Percentiles rank a stretch among this genome's conserved stretches.
Conservation (phyloP, 495 filamentous ascomycete genomes). For the Pseudoneurospora amorphoporcata region DNA sequence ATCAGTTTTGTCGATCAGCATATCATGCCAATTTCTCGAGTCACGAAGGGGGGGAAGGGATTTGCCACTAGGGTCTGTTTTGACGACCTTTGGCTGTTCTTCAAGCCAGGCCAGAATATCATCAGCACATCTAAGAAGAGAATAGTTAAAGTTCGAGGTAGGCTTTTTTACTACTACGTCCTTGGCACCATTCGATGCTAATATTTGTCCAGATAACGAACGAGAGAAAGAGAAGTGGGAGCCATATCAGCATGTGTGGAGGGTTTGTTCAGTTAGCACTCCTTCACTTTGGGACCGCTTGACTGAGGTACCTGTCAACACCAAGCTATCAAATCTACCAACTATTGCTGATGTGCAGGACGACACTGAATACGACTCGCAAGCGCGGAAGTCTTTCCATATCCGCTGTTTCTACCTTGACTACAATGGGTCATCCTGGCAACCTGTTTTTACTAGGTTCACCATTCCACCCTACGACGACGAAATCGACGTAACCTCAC, state of each 20-base stretch:
- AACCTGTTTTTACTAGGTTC: not conserved
- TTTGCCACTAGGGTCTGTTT: slow-evolving; percentile 16
- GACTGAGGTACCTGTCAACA: too few relatives aligned
- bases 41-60: too few relatives aligned
- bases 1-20: slow-evolving; percentile 27
- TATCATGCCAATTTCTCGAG: slow-evolving; percentile 18
- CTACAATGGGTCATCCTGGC: not conserved
- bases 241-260: too few relatives aligned
- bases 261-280: too few relatives aligned
- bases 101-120: slow-evolving; percentile 20
- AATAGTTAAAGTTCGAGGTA: not conserved
- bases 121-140: not conserved
- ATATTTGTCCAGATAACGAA: too few relatives aligned
- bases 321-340: too few relatives aligned
- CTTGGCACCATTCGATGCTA: too few relatives aligned
- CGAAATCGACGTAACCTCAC: not conserved
- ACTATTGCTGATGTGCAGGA: too few relatives aligned
- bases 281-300: too few relatives aligned
- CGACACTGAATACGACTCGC: not conserved
- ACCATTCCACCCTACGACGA: not conserved
- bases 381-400: not conserved
- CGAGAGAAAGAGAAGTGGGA: too few relatives aligned
- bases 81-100: slow-evolving; percentile 29
- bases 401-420: not conserved
- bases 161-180: too few relatives aligned